Base-by-base conservation (phyloP, 139 green algal genomes). In the Ulvella scutata region DNA sequence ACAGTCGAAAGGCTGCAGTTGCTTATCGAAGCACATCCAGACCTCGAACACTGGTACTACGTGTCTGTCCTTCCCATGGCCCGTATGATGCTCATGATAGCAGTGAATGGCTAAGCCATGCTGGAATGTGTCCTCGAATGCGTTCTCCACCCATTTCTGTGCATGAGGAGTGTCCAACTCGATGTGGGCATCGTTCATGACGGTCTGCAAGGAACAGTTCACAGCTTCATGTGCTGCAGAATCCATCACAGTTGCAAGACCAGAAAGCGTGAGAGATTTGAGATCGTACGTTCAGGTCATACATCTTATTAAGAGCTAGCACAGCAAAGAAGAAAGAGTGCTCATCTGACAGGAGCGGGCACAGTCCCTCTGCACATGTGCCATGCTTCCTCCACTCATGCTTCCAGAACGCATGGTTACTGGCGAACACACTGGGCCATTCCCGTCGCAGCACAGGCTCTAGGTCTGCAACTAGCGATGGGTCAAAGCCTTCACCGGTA, bases 341-440 rank as follows among this genome's bases (percentile, higher is more conserved):
- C 20, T 67, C 51, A 1, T 67, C 17, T 6, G 10, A 36, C 51
- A 67, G 51, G n/a, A 67, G 33, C 51, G 51, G 17, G 20, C 51
- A 67, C 51, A 67, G 51, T 26, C 6, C 33, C 17, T 67, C 51
- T 26, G 51, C 10, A 67, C 51, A 67, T 23, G 51, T 67, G 9
- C 51, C 51, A 67, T 67, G 51, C 51, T 67, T 67, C 51, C 31
- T n/a, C 51, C 51, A 67, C 33, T 67, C 51, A 29, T 67, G 51
- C 51, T 23, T 67, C 51, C 51, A 67, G 33, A 67, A 67, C n/a
- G n/a, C 33, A 6, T n/a, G n/a, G 51, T 67, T 29, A n/a, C 33
- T 67, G 51, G 51, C 33, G 51, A 67, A 67, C 51, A 67, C 31
- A 29, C 51, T 67, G 31, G 51, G 51, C 51, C 51, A 67, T 29